A percentile compares a stretch with the other conserved stretches of the same genome.
phyloP scores from a whole-genome alignment of 345 rosid species.

The Gossypium sturtianum region DNA sequence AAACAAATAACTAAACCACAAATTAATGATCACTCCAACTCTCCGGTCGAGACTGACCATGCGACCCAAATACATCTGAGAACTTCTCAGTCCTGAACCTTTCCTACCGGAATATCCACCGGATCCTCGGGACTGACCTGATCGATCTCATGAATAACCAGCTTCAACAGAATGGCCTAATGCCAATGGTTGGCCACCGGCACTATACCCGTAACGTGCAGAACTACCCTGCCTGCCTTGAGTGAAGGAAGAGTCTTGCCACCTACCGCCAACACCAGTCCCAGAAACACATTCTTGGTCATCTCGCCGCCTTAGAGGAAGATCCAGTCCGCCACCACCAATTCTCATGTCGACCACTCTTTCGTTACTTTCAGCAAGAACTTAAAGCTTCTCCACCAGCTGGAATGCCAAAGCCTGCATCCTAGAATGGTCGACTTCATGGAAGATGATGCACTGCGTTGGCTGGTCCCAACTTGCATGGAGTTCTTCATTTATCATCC shows the following conservation, averaged over 20 bases:
- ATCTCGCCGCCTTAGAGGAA: constrained; percentile 59
- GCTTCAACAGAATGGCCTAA: constrained; percentile 33
- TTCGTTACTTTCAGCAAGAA: constrained; percentile 72
- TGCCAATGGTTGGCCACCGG: constrained; percentile 29
- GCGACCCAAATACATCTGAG: constrained; percentile 50
- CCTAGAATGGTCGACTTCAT: constrained; percentile 58
- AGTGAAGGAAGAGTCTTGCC: constrained; percentile 48
- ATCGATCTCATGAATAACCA: constrained; percentile 46
- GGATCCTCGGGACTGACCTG: constrained; percentile 36
- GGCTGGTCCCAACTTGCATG: constrained; percentile 92
- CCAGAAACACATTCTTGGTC: constrained; percentile 46
- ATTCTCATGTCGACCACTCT: constrained; percentile 62
- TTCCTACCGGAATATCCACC: constrained; percentile 34
- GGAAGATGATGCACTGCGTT: constrained; percentile 60
- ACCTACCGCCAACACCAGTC: constrained; percentile 36
- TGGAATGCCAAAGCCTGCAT: constrained; percentile 73
- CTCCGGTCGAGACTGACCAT: constrained; percentile 71
- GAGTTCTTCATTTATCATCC: constrained; percentile 72
- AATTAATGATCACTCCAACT: constrained; percentile 24
- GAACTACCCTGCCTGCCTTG: constrained; percentile 62
- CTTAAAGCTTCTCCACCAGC: constrained; percentile 56
- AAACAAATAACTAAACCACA: neutral
- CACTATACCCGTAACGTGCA: constrained; percentile 33
- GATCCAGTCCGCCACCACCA: constrained; percentile 63
- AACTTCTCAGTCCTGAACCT: constrained; percentile 35